A percentile compares a stretch with the other conserved stretches of the same genome.
Evolutionary conservation across 805 yeast species (phyloP).

Genomic region (Hanseniaspora valbyensis): DNA sequence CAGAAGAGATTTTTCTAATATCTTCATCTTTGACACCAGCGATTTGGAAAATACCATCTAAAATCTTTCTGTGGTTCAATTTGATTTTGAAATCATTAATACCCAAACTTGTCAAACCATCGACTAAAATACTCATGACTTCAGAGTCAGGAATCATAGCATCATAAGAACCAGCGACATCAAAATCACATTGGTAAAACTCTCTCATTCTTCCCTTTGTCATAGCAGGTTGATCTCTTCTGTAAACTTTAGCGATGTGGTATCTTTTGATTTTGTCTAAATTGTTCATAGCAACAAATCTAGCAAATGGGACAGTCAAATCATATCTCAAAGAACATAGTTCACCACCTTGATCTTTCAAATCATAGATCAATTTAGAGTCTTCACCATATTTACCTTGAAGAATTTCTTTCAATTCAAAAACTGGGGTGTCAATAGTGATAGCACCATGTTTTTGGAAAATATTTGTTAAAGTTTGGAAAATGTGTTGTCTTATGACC

Average conservation of each 20-base stretch:
- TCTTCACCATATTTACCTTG: constrained; percentile 99
- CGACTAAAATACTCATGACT: constrained; percentile 65
- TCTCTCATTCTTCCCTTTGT: constrained; percentile 99
- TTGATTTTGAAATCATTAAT: constrained; percentile 83
- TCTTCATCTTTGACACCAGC: constrained; percentile 93
- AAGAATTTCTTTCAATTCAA: constrained; percentile 86
- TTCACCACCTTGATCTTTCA: constrained; percentile 99
- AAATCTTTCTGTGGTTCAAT: constrained; percentile 86
- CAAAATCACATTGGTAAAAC: constrained; percentile 97
- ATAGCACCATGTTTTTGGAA: constrained; percentile 97
- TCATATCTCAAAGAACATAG: constrained; percentile 90
- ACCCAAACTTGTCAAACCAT: constrained; percentile 75
- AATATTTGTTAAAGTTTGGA: constrained; percentile 54
- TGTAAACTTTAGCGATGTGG: constrained; percentile 95
- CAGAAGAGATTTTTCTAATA: constrained; percentile 83
- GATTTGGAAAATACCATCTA: constrained; percentile 90
- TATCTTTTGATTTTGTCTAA: constrained; percentile 81
- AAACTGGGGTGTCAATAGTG: constrained; percentile 96
- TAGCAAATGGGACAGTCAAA: constrained; percentile 95
- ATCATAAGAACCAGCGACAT: constrained; percentile 87
- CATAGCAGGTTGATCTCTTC: constrained; percentile 99
- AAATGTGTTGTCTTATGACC: constrained; percentile 85
- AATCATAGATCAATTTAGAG: constrained; percentile 86
- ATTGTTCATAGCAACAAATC: constrained; percentile 93
- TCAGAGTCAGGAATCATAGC: constrained; percentile 96